Conservation (phyloP, 768 basidiomycete species). For the Epithele typhae region DNA sequence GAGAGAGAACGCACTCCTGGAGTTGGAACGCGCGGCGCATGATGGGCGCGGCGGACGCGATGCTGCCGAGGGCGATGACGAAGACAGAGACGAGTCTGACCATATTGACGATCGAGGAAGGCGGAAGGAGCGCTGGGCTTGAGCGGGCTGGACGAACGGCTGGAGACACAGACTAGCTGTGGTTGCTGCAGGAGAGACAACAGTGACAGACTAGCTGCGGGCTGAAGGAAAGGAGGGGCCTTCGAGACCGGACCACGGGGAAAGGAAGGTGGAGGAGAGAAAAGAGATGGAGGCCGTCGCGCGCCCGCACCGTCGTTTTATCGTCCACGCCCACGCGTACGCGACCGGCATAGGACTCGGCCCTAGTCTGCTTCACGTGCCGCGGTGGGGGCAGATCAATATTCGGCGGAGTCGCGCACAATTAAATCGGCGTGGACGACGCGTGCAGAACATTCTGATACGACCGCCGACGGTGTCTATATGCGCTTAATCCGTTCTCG, state of each 20-base stretch:
- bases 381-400: too few relatives aligned
- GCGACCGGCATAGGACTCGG: too few relatives aligned
- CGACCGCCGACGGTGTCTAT: too few relatives aligned
- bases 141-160: not conserved
- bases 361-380: too few relatives aligned
- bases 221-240: conserved; percentile 14
- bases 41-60: conserved; percentile 10
- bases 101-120: conserved; percentile 2
- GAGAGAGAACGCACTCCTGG: conserved; percentile 2
- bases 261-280: conserved; percentile 18
- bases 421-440: too few relatives aligned
- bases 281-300: not conserved
- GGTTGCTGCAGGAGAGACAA: conserved; percentile 16
- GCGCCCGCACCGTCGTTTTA: not conserved
- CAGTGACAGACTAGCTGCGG: conserved; percentile 17
- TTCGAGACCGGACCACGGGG: conserved; percentile 18
- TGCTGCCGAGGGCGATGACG: conserved; percentile 4
- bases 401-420: too few relatives aligned
- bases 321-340: not conserved
- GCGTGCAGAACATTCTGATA: too few relatives aligned
- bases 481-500: too few relatives aligned
- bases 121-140: not conserved
- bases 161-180: conserved; percentile 14
- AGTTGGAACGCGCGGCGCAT: conserved; percentile 9
- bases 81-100: conserved; percentile 9